Evolutionary conservation across 768 basidiomycete species (phyloP).

Genomic region (Daedaleopsis nitida): DNA sequence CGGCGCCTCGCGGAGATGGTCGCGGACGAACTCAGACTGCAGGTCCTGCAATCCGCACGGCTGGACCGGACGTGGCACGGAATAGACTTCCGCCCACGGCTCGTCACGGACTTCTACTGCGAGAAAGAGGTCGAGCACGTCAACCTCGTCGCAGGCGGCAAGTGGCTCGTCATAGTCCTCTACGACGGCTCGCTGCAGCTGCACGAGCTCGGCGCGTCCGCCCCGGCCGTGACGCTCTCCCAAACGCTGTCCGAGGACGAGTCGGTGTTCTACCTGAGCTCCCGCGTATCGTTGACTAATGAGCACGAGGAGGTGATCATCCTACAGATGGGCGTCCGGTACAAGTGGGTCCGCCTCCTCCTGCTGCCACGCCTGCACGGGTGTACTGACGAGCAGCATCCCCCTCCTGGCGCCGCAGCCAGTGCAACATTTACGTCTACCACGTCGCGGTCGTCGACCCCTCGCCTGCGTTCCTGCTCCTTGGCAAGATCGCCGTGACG

Average conservation of each 20-base stretch:
- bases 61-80: constrained; percentile 15
- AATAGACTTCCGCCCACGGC: constrained; percentile 8
- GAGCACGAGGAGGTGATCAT: constrained; percentile 19
- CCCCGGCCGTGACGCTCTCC: constrained; percentile 8
- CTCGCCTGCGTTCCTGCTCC: constrained; percentile 8
- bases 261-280: constrained; percentile 21
- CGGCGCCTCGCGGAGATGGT: constrained; percentile 1
- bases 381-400: background rate
- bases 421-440: constrained; percentile 20
- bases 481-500: constrained; percentile 11
- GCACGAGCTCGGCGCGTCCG: constrained; percentile 10
- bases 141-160: constrained; percentile 15
- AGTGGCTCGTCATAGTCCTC: constrained; percentile 16
- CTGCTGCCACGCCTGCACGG: background rate
- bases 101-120: constrained; percentile 7
- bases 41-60: constrained; percentile 11
- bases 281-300: constrained; percentile 16
- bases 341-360: constrained; percentile 10
- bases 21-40: constrained; percentile 7
- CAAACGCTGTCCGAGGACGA: constrained; percentile 14
- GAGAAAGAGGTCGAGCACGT: constrained; percentile 13
- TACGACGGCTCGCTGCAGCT: constrained; percentile 18
- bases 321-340: constrained; percentile 20
- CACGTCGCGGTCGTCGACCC: constrained; percentile 13
- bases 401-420: constrained; percentile 4